Percentiles rank a stretch among this genome's conserved stretches.
Conservation (phyloP, 1,139 yeast species). For the Barnettozyma hawaiiensis region DNA sequence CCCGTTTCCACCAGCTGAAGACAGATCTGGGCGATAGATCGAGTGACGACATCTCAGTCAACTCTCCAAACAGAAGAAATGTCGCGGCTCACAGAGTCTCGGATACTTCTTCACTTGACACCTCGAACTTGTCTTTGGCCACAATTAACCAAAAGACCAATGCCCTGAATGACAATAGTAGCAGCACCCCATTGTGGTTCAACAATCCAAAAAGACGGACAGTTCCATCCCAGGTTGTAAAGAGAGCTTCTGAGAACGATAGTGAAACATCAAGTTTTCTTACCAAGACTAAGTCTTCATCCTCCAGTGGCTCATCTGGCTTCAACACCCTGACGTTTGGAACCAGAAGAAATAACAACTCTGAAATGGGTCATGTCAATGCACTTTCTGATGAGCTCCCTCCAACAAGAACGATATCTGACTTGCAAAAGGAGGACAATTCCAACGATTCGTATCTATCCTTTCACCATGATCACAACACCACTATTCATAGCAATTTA, state of each 20-base stretch:
- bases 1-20: conserved; percentile 20
- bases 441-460: conserved; percentile 18
- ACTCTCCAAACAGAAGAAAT: conserved; percentile 24
- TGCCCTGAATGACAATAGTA: conserved; percentile 14
- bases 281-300: conserved; percentile 12
- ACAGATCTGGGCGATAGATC: conserved; percentile 19
- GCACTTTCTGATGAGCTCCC: conserved; percentile 26
- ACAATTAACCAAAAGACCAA: conserved; percentile 22
- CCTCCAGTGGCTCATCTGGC: conserved; percentile 19
- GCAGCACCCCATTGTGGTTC: conserved; percentile 43
- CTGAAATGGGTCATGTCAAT: conserved; percentile 18
- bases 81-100: conserved; percentile 21
- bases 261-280: conserved; percentile 26
- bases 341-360: conserved; percentile 27
- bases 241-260: conserved; percentile 35
- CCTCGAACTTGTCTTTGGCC: conserved; percentile 20
- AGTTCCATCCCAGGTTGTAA: conserved; percentile 46
- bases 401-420: conserved; percentile 24
- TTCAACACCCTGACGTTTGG: conserved; percentile 35
- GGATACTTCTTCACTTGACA: conserved; percentile 15
- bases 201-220: conserved; percentile 51
- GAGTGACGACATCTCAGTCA: conserved; percentile 16
- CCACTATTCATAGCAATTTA: conserved; percentile 5
- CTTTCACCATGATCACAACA: conserved; percentile 12
- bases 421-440: conserved; percentile 22